phyloP scores from a whole-genome alignment of 306 rosid species.

The Gleditsia sinensis region DNA sequence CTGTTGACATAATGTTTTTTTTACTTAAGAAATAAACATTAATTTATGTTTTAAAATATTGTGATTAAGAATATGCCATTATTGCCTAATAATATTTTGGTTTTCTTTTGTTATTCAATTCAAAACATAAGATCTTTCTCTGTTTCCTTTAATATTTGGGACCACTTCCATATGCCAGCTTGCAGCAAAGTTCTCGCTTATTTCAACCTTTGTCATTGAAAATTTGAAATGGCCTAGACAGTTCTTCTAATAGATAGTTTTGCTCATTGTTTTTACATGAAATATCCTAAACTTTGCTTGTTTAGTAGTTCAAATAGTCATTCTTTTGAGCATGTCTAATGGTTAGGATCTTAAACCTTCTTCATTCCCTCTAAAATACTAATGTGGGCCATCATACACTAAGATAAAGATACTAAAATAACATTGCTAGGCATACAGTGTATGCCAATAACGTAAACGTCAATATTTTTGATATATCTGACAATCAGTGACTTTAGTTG shows the following conservation, averaged over 20 bases:
- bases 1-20: too few species aligned
- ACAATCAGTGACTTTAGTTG: conserved; percentile 7
- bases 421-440: conserved; percentile 2
- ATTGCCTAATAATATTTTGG: too few species aligned
- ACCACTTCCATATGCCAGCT: conserved; percentile 41
- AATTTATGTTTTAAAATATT: too few species aligned
- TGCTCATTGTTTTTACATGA: not conserved
- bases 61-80: too few species aligned
- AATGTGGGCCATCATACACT: not conserved
- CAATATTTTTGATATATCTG: conserved; percentile 23
- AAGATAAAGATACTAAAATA: not conserved
- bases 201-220: too few species aligned
- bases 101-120: too few species aligned
- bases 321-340: not conserved
- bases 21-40: too few species aligned
- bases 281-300: not conserved
- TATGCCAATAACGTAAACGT: conserved; percentile 8
- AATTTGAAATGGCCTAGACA: too few species aligned
- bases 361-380: not conserved
- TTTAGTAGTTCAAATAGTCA: not conserved
- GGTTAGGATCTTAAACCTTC: not conserved
- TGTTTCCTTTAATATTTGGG: conserved; percentile 37
- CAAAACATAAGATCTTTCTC: too few species aligned
- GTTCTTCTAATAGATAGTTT: too few species aligned
- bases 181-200: too few species aligned